Evolutionary conservation across 73 alveolate genomes (phyloP).

Genomic region (Paramecium caudatum): DNA sequence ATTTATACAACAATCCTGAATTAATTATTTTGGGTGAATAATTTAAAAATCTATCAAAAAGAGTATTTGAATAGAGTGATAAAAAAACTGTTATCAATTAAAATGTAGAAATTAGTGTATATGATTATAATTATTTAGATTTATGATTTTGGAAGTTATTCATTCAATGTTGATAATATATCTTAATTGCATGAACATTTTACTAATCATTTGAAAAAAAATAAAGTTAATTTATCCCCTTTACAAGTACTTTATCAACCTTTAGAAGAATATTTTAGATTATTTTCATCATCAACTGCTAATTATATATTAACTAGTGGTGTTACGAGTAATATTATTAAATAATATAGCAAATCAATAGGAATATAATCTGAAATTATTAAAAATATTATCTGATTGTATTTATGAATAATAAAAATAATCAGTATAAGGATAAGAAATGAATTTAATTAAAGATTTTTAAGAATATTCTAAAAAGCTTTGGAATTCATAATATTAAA

Average conservation of each 20-base stretch:
- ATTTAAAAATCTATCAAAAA: constrained; percentile 31
- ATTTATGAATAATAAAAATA: background rate
- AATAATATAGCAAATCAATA: background rate
- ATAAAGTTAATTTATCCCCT: background rate
- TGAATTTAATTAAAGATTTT: constrained; percentile 37
- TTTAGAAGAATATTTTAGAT: constrained; percentile 28
- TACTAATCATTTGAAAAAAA: constrained; percentile 31
- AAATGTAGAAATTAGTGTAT: constrained; percentile 31
- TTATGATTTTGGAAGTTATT: constrained; percentile 36
- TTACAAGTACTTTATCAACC: constrained; percentile 22
- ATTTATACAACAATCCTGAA: constrained; percentile 7
- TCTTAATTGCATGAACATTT: background rate
- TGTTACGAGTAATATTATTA: background rate
- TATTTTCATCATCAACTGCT: background rate
- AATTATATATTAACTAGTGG: constrained; percentile 6
- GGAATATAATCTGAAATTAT: background rate
- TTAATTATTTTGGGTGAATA: background rate
- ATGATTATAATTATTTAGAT: background rate
- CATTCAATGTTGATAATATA: constrained; percentile 25
- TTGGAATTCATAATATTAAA: constrained; percentile 16
- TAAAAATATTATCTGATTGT: constrained; percentile 28
- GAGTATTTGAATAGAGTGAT: background rate
- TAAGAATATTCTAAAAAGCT: constrained; percentile 28
- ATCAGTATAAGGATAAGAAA: background rate
- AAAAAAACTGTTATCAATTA: constrained; percentile 23